Conservation (phyloP, 2,329 filamentous ascomycete species). For the Xylariales sp. region DNA sequence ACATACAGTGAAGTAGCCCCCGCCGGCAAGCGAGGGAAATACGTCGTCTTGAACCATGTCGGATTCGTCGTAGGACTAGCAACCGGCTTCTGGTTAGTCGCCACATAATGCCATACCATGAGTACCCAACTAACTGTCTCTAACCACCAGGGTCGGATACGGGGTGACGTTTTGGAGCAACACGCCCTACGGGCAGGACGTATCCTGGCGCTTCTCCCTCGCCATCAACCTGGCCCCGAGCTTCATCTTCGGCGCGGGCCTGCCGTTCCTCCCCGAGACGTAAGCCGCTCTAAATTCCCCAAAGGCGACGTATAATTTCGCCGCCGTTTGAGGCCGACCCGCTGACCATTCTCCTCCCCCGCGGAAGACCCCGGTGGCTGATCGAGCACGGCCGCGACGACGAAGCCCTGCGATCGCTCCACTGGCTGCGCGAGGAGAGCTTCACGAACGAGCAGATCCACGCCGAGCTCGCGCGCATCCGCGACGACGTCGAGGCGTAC, state of each 20-base stretch:
- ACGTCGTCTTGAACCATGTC: slow-evolving; percentile 69
- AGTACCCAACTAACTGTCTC: neutral
- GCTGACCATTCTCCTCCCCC: neutral
- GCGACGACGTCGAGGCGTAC: slow-evolving; percentile 56
- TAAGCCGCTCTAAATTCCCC: slow-evolving; percentile 45
- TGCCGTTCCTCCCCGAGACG: slow-evolving; percentile 67
- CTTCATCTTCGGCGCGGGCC: slow-evolving; percentile 59
- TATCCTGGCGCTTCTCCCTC: slow-evolving; percentile 64
- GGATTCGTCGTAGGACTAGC: slow-evolving; percentile 67
- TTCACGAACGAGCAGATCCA: slow-evolving; percentile 53
- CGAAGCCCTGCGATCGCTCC: slow-evolving; percentile 57
- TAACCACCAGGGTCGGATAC: slow-evolving; percentile 63
- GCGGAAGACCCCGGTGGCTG: slow-evolving; percentile 65
- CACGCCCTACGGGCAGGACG: slow-evolving; percentile 56
- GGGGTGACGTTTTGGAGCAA: slow-evolving; percentile 65
- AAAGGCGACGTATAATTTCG: neutral
- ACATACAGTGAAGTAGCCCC: slow-evolving; percentile 63
- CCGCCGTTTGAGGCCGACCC: neutral
- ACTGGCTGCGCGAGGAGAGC: slow-evolving; percentile 62
- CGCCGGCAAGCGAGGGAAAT: slow-evolving; percentile 63
- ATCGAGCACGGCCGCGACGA: slow-evolving; percentile 61
- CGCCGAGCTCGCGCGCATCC: slow-evolving; percentile 60
- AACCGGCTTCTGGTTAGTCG: slow-evolving; percentile 63
- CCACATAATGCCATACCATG: neutral
- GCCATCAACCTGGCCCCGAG: slow-evolving; percentile 64